These are phyloP conservation scores for Arthrobotrys musiformis DNA, from an alignment of 2,329 filamentous ascomycete genomes.

Conservation along the genomic window DNA sequence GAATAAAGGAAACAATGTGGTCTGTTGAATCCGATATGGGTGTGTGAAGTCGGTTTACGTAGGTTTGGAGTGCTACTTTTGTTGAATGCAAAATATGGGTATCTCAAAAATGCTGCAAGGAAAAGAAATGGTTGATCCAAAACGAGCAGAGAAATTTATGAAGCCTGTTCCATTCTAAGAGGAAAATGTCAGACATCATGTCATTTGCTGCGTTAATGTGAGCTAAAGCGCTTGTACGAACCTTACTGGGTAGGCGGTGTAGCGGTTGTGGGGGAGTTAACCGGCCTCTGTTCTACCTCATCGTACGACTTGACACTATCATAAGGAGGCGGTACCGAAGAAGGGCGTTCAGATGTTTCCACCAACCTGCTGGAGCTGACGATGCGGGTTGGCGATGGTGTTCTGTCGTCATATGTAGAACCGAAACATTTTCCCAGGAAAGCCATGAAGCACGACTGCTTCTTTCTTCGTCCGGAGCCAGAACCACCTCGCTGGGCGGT, in stretches of 20 bases:
- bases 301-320: constrained; percentile 56
- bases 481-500: constrained; percentile 13
- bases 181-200: constrained; percentile 5
- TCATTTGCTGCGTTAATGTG: background rate
- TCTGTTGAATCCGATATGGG: constrained; percentile 6
- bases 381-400: constrained; percentile 35
- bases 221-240: constrained; percentile 5
- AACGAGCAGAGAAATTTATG: constrained; percentile 15
- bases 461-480: constrained; percentile 20
- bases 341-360: constrained; percentile 51
- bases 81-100: constrained; percentile 50
- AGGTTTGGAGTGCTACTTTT: constrained; percentile 46
- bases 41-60: background rate
- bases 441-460: constrained; percentile 45
- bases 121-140: constrained; percentile 33
- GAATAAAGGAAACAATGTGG: background rate
- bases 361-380: constrained; percentile 55
- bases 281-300: constrained; percentile 51
- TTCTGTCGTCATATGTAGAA: constrained; percentile 37
- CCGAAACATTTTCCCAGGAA: constrained; percentile 45
- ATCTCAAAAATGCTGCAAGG: constrained; percentile 46
- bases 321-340: constrained; percentile 53
- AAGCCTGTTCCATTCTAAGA: background rate
- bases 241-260: constrained; percentile 49
- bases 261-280: constrained; percentile 34